phyloP scores from a whole-genome alignment of 163 green algal species.

The Chlamydomonas reinhardtii region DNA sequence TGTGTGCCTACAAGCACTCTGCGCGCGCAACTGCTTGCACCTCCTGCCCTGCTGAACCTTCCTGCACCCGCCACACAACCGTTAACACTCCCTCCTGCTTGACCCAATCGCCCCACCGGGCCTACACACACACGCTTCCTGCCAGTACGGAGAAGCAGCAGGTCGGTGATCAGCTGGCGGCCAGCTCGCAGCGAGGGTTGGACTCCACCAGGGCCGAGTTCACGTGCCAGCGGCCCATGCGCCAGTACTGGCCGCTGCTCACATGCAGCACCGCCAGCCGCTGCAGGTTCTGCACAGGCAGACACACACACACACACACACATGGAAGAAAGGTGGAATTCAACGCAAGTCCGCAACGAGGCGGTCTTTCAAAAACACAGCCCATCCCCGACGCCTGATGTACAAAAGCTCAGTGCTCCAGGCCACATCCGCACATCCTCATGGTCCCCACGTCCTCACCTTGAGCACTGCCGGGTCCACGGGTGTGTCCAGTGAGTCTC shows the following conservation, averaged over 20 bases:
- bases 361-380: neutral
- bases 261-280: neutral
- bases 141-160: no score
- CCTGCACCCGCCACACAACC: no score
- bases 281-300: neutral
- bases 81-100: no score
- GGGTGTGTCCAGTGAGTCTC: conserved; percentile 2
- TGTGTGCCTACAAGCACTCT: no score
- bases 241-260: neutral
- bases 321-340: neutral
- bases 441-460: neutral
- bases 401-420: no score
- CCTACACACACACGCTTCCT: no score
- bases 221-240: conserved; percentile 9
- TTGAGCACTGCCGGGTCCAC: neutral
- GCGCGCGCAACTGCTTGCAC: no score
- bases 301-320: neutral
- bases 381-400: no score
- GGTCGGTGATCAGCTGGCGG: neutral
- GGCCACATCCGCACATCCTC: no score
- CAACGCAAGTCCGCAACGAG: neutral
- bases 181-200: neutral
- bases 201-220: neutral
- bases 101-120: no score
- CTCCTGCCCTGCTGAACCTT: no score